Evolutionary conservation across 352 stramenopile genomes (phyloP).

Genomic region (Globisporangium yorkense): DNA sequence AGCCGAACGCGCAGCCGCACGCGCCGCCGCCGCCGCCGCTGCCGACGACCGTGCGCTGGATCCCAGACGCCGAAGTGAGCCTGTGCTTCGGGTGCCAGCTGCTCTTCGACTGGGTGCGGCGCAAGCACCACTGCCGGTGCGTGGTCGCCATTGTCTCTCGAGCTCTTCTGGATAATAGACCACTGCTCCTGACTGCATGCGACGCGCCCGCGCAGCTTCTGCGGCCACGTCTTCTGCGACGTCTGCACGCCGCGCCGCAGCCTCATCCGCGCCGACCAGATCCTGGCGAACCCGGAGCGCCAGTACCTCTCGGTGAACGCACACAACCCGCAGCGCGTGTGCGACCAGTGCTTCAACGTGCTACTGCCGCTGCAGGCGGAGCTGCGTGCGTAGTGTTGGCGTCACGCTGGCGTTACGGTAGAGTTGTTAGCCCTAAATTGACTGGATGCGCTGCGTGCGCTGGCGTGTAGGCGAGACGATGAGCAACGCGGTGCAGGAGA

Average conservation of each 20-base stretch:
- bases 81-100: slow-evolving; percentile 74
- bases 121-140: slow-evolving; percentile 87
- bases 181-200: slow-evolving; percentile 3
- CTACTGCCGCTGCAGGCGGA: slow-evolving; percentile 56
- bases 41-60: slow-evolving; percentile 76
- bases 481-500: slow-evolving; percentile 79
- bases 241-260: slow-evolving; percentile 63
- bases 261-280: slow-evolving; percentile 70
- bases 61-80: slow-evolving; percentile 72
- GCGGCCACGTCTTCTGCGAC: slow-evolving; percentile 74
- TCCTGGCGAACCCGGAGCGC: slow-evolving; percentile 60
- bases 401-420: not conserved
- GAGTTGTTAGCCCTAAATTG: not conserved
- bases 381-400: slow-evolving; percentile 38
- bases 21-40: slow-evolving; percentile 7
- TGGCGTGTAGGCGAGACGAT: slow-evolving; percentile 42
- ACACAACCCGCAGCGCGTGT: slow-evolving; percentile 82
- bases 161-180: not conserved
- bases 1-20: not conserved
- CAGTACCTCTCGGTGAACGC: slow-evolving; percentile 76
- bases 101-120: slow-evolving; percentile 85
- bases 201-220: slow-evolving; percentile 30
- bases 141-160: not conserved
- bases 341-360: slow-evolving; percentile 59
- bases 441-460: not conserved